Evolutionary conservation across 2,329 filamentous ascomycete species (phyloP).

Genomic region (Calonectria montana): DNA sequence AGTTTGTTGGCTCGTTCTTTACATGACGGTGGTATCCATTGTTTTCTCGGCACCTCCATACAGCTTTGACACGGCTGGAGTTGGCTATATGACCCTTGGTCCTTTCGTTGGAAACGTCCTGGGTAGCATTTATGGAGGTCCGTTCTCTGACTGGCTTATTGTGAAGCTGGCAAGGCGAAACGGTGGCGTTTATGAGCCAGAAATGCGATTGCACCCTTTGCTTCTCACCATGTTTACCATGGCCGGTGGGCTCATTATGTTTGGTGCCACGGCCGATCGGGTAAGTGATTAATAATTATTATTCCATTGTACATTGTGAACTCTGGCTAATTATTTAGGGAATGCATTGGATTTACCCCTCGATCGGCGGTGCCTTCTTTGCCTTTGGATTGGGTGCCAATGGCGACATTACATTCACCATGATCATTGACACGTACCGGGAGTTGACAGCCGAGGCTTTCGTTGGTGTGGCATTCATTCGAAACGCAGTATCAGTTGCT

Average conservation of each 20-base stretch:
- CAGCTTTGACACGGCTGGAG: conserved; percentile 38
- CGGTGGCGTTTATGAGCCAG: conserved; percentile 55
- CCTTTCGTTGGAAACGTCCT: conserved; percentile 53
- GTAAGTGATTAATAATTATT: conserved; percentile 39
- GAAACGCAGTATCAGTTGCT: conserved; percentile 45
- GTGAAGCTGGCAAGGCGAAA: conserved; percentile 51
- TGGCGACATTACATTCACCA: conserved; percentile 49
- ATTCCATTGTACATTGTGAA: rapidly evolving
- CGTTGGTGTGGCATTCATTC: conserved; percentile 46
- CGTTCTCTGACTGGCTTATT: conserved; percentile 52
- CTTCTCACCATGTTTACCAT: conserved; percentile 46
- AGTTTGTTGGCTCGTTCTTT: conserved; percentile 37
- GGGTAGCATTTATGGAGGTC: conserved; percentile 53
- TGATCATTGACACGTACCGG: conserved; percentile 51
- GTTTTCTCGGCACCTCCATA: conserved; percentile 50
- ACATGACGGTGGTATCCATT: conserved; percentile 46
- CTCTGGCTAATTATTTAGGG: conserved; percentile 42
- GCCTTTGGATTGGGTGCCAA: conserved; percentile 53
- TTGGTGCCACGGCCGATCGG: conserved; percentile 49
- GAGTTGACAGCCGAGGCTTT: conserved; percentile 45
- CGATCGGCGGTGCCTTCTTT: conserved; percentile 50
- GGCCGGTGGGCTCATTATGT: conserved; percentile 53
- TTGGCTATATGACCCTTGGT: conserved; percentile 45
- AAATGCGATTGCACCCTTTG: conserved; percentile 53
- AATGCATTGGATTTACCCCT: conserved; percentile 56